Percentiles rank a stretch among this genome's conserved stretches.
These are phyloP conservation scores for Papiliotrema nemorosa DNA, from an alignment of 1,284 basidiomycete species.

Conservation along the genomic window DNA sequence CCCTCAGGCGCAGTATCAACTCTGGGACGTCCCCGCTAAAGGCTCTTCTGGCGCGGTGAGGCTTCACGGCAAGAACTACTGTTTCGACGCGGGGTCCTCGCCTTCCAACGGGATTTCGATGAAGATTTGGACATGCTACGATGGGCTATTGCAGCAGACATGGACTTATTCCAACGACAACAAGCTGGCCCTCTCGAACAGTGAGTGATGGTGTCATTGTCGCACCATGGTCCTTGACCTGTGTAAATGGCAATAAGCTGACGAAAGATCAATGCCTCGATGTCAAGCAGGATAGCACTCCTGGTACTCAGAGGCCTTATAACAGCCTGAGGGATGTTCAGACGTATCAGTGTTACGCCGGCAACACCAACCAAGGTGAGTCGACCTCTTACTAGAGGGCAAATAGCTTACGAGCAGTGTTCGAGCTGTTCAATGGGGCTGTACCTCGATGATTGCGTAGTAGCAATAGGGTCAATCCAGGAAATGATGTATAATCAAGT, in stretches of 20 bases:
- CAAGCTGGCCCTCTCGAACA: conserved; percentile 6
- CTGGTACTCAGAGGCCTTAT: conserved; percentile 3
- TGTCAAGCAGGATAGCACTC: conserved; percentile 1
- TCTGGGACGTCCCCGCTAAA: conserved; percentile 1
- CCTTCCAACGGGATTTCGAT: conserved; percentile 10
- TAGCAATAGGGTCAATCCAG: no score
- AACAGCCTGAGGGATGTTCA: conserved; percentile 11
- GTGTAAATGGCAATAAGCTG: neutral
- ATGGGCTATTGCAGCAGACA: conserved; percentile 18
- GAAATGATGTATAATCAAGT: no score
- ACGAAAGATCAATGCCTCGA: conserved; percentile 9
- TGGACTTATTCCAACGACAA: conserved; percentile 8
- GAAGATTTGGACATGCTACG: conserved; percentile 25
- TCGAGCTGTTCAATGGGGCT: no score
- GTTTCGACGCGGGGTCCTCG: conserved; percentile 5
- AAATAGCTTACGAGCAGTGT: no score
- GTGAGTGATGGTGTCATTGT: neutral
- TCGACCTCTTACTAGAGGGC: neutral
- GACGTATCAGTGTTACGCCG: conserved; percentile 18
- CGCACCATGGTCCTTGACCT: neutral
- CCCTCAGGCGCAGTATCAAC: neutral
- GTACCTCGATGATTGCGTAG: no score
- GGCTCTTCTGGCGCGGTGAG: neutral
- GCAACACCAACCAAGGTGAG: conserved; percentile 23
- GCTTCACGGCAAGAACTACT: conserved; percentile 4